These are phyloP conservation scores for Globisporangium lucens DNA, from an alignment of 352 stramenopile species.

Conservation along the genomic window DNA sequence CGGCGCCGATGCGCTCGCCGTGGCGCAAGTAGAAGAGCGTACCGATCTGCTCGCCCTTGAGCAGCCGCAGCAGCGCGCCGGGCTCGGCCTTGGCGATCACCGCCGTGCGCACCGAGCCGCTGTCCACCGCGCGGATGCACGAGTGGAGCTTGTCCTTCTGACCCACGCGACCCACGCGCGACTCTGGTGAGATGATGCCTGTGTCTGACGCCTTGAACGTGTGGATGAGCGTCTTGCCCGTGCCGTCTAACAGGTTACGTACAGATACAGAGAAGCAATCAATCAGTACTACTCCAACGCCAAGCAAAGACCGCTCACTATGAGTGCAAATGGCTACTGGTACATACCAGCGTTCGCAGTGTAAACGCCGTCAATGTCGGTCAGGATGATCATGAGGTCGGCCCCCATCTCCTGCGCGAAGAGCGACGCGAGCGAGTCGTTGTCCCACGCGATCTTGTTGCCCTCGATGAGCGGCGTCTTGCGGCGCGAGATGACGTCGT, in stretches of 20 bases:
- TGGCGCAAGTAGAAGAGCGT: slow-evolving; percentile 57
- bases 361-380: slow-evolving; percentile 70
- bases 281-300: not conserved
- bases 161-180: slow-evolving; percentile 54
- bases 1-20: slow-evolving; percentile 44
- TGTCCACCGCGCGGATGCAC: slow-evolving; percentile 77
- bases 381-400: slow-evolving; percentile 78
- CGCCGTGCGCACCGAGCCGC: slow-evolving; percentile 48
- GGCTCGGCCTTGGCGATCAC: slow-evolving; percentile 68
- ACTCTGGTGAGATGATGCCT: slow-evolving; percentile 41
- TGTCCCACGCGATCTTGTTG: slow-evolving; percentile 79
- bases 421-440: slow-evolving; percentile 77
- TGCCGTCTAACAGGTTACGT: slow-evolving; percentile 16
- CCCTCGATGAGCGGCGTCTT: slow-evolving; percentile 55
- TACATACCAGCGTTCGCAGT: slow-evolving; percentile 20
- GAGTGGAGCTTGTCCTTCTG: slow-evolving; percentile 83
- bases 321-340: not conserved
- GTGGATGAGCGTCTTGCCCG: slow-evolving; percentile 39
- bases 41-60: slow-evolving; percentile 66
- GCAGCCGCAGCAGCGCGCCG: slow-evolving; percentile 51
- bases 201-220: slow-evolving; percentile 49
- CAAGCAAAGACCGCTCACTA: not conserved
- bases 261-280: not conserved
- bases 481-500: slow-evolving; percentile 76
- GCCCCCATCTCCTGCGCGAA: slow-evolving; percentile 71